phyloP scores from a whole-genome alignment of 2,329 filamentous ascomycete species.

The Bipolaris sorokiniana region DNA sequence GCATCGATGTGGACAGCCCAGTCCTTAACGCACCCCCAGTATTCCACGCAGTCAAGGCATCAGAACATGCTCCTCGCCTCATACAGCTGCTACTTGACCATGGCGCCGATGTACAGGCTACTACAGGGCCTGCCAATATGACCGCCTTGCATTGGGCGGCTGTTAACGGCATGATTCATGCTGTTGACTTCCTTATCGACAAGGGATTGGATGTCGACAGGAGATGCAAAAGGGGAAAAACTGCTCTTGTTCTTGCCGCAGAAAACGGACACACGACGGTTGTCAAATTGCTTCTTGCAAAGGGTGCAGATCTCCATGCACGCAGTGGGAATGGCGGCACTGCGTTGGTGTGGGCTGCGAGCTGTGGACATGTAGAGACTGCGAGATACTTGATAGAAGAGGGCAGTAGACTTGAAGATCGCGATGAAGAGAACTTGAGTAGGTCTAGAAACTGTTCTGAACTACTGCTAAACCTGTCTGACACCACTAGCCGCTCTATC shows the following conservation, averaged over 20 bases:
- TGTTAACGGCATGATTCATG: background rate
- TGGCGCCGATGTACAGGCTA: conserved; percentile 19
- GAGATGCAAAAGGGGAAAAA: conserved; percentile 14
- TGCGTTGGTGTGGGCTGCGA: conserved; percentile 25
- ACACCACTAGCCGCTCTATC: background rate
- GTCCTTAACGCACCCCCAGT: background rate
- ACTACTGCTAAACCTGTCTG: background rate
- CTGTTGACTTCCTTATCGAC: background rate
- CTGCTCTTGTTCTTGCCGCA: conserved; percentile 30
- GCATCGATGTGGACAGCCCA: background rate
- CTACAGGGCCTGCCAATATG: background rate
- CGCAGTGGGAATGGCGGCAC: conserved; percentile 21
- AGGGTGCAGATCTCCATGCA: conserved; percentile 26
- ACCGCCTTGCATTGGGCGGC: background rate
- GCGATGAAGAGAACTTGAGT: background rate
- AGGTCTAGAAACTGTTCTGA: background rate
- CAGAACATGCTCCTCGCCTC: conserved; percentile 12
- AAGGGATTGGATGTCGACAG: background rate
- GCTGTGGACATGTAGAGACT: conserved; percentile 16
- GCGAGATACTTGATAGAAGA: background rate
- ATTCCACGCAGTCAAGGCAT: conserved; percentile 19
- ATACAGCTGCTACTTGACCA: conserved; percentile 27
- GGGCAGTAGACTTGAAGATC: background rate
- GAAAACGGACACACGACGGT: conserved; percentile 20
- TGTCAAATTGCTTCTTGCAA: conserved; percentile 24